A percentile compares a stretch with the other conserved stretches of the same genome.
These are phyloP conservation scores for Xylaria palmicola DNA, from an alignment of 495 filamentous ascomycete species.

Conservation along the genomic window DNA sequence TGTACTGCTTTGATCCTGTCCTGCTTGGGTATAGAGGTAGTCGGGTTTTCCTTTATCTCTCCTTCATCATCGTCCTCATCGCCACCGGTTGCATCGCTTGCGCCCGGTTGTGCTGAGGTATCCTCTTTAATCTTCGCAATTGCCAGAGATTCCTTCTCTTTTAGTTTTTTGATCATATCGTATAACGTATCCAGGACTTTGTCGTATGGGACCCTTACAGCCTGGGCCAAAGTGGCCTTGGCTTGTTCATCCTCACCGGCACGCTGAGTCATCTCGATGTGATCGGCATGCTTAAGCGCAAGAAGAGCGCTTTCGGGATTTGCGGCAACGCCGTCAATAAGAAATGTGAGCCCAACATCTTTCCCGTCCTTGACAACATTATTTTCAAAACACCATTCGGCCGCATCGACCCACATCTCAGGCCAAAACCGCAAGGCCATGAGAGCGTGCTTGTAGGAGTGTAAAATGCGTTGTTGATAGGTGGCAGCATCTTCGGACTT, in stretches of 20 bases:
- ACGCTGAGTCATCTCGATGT: slow-evolving; percentile 69
- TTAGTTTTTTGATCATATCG: slow-evolving; percentile 68
- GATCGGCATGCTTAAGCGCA: slow-evolving; percentile 84
- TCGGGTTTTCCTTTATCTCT: slow-evolving; percentile 53
- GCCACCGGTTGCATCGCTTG: slow-evolving; percentile 46
- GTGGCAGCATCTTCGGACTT: slow-evolving; percentile 71
- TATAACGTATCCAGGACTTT: slow-evolving; percentile 82
- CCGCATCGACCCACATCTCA: slow-evolving; percentile 92
- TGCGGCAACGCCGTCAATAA: slow-evolving; percentile 76
- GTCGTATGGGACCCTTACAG: slow-evolving; percentile 79
- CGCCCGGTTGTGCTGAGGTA: slow-evolving; percentile 33
- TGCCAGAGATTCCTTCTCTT: slow-evolving; percentile 68
- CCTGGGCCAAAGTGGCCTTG: slow-evolving; percentile 64
- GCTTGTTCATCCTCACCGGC: slow-evolving; percentile 71
- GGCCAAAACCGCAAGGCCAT: slow-evolving; percentile 95
- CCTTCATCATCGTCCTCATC: slow-evolving; percentile 68
- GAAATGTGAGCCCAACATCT: slow-evolving; percentile 60
- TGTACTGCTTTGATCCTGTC: slow-evolving; percentile 69
- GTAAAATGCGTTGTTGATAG: slow-evolving; percentile 75
- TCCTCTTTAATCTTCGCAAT: slow-evolving; percentile 69
- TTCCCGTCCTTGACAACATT: slow-evolving; percentile 61
- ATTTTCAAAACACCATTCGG: slow-evolving; percentile 88
- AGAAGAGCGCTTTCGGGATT: slow-evolving; percentile 93
- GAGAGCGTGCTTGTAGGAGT: slow-evolving; percentile 89
- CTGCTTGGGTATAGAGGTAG: slow-evolving; percentile 55